Evolutionary conservation across 1,139 yeast genomes (phyloP), one percentile per base, ranked within the genome.

Genomic region (Scheffersomyces illinoinensis): DNA sequence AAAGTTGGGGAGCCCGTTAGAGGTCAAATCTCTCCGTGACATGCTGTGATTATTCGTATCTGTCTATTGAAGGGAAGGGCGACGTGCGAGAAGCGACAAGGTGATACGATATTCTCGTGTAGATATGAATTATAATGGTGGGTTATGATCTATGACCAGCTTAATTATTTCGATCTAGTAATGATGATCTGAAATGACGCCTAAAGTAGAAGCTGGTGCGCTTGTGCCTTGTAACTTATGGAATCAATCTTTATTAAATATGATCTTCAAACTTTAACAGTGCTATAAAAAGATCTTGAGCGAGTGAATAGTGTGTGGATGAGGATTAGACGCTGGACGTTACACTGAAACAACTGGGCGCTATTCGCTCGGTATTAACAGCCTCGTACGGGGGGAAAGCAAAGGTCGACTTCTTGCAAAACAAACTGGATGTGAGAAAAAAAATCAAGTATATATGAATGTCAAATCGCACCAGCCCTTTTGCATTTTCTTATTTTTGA

Each of bases 1-100:
- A 24, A 48, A n/a, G 24, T 24, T 21, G 24, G 57, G 52, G 6
- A 60, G 61, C 14, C 54, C 48, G 24, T 62, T 59, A 46, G 55
- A 50, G 5, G 67, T 64, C 26, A 64, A 57, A 54, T 64, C 66
- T 55, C 67, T 58, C 53, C 59, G 66, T 21, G 66, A 58, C 67
- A 64, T 60, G 50, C 21, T 26, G 49, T 33, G 33, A 19, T 48
- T 48, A 18, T n/a, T 48, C 4, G 14, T 12, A 4, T 33, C 12
- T 12, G 43, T 10, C 43, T 33, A 33, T 24, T 24, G 10, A 8
- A 24, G 33, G 33, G 26, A 24, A 24, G 26, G 43, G 3, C 3
- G 43, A 4, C 14, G 43, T 33, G 43, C 7, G 10, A 33, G 17
- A 33, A 33, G 17, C 10, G 43, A 2, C 10, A 24, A 24, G 5